A percentile compares a stretch with the other conserved stretches of the same genome.
Evolutionary conservation across 2,329 filamentous ascomycete species (phyloP).

Genomic region (Amauroascus verrucosus): DNA sequence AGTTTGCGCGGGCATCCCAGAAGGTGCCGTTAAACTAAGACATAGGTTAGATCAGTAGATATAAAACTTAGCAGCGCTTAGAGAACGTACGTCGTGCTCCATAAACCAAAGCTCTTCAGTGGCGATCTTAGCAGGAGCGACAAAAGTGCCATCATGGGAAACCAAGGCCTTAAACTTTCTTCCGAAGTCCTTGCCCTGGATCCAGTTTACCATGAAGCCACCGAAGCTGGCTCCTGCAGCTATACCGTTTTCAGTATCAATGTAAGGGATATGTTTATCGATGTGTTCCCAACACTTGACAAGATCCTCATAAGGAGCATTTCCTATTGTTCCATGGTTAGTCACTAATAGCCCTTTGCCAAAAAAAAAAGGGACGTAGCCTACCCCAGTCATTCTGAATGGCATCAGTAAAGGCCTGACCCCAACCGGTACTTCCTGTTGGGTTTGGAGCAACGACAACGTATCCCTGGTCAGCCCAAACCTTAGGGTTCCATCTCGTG

Average conservation of each 20-base stretch:
- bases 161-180: constrained; percentile 80
- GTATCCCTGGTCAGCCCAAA: constrained; percentile 82
- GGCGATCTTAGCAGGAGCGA: constrained; percentile 42
- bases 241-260: constrained; percentile 32
- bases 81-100: constrained; percentile 33
- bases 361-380: background rate
- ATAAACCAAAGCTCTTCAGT: constrained; percentile 46
- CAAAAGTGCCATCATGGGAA: constrained; percentile 79
- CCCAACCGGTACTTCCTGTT: constrained; percentile 73
- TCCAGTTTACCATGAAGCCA: constrained; percentile 58
- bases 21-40: constrained; percentile 39
- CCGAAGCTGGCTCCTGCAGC: constrained; percentile 36
- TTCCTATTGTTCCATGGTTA: constrained; percentile 26
- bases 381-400: constrained; percentile 71
- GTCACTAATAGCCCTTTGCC: background rate
- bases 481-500: constrained; percentile 74
- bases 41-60: constrained; percentile 8
- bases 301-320: constrained; percentile 71
- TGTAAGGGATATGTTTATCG: constrained; percentile 27
- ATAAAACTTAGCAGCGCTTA: background rate
- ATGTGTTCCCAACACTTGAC: constrained; percentile 69
- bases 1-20: constrained; percentile 49
- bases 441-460: constrained; percentile 73
- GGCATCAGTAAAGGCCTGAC: constrained; percentile 63
- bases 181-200: constrained; percentile 74